Conservation (phyloP, 2,329 filamentous ascomycete species). For the Cladophialophora immunda region DNA sequence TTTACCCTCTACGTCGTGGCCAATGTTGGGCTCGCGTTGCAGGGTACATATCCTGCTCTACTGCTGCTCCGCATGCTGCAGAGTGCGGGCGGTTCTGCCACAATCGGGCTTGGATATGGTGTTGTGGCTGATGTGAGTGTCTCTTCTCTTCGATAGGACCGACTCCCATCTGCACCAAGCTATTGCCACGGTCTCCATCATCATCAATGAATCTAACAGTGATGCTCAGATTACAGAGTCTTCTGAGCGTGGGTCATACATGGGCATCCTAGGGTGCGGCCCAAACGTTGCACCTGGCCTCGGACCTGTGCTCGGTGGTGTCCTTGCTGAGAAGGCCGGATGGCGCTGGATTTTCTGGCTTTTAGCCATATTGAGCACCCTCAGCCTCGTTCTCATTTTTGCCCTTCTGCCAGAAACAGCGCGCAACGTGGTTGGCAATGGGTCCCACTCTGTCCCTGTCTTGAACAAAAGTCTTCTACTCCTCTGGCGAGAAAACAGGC, state of each 20-base stretch:
- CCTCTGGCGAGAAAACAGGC: not conserved
- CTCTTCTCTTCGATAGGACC: not conserved
- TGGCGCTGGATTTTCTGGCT: slow-evolving; percentile 57
- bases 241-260: slow-evolving; percentile 53
- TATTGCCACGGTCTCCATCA: not conserved
- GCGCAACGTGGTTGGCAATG: slow-evolving; percentile 48
- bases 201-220: not conserved
- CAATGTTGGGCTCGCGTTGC: slow-evolving; percentile 51
- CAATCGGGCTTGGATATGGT: slow-evolving; percentile 53
- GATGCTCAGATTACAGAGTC: slow-evolving; percentile 40
- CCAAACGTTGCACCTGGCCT: slow-evolving; percentile 54
- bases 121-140: slow-evolving; percentile 52
- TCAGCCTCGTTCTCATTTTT: slow-evolving; percentile 42
- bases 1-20: slow-evolving; percentile 49
- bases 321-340: slow-evolving; percentile 48
- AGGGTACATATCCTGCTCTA: slow-evolving; percentile 50
- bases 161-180: not conserved
- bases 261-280: slow-evolving; percentile 57
- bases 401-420: slow-evolving; percentile 52
- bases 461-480: slow-evolving; percentile 19
- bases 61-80: slow-evolving; percentile 54
- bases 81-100: slow-evolving; percentile 53
- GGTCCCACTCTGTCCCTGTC: slow-evolving; percentile 41
- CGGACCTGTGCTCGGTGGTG: slow-evolving; percentile 55
- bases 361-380: slow-evolving; percentile 48